These are phyloP conservation scores for Pseudogymnoascus sp. DNA, from an alignment of 2,329 filamentous ascomycete species.

Conservation along the genomic window DNA sequence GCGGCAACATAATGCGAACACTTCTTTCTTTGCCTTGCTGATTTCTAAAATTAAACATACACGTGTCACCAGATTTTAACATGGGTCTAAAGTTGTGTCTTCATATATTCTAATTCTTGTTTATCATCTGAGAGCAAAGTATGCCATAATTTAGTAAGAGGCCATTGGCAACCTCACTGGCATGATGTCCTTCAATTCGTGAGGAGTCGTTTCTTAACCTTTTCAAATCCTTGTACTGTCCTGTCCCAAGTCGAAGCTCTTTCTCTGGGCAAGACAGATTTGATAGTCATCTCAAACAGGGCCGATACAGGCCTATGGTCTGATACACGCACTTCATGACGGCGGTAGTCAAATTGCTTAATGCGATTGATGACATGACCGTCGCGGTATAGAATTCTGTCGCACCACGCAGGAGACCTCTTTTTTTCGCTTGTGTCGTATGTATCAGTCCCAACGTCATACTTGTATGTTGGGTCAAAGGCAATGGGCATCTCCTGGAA, in stretches of 20 bases:
- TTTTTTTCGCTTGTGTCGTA: constrained; percentile 96
- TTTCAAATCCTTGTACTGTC: constrained; percentile 67
- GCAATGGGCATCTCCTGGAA: constrained; percentile 88
- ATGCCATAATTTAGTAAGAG: constrained; percentile 4
- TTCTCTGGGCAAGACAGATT: constrained; percentile 64
- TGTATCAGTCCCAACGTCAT: constrained; percentile 87
- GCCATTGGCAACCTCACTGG: not conserved
- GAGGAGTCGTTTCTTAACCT: constrained; percentile 46
- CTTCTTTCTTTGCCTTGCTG: not conserved
- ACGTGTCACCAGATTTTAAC: not conserved
- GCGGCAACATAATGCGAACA: not conserved
- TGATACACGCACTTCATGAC: constrained; percentile 84
- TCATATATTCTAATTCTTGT: not conserved
- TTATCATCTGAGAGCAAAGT: not conserved
- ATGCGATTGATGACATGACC: constrained; percentile 71
- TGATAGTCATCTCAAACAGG: constrained; percentile 72
- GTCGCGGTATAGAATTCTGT: constrained; percentile 81
- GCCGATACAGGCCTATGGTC: constrained; percentile 92
- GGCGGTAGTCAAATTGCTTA: constrained; percentile 76
- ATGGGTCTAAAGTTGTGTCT: not conserved
- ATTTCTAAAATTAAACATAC: not conserved
- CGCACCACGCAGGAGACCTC: constrained; percentile 91
- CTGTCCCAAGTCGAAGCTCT: constrained; percentile 61
- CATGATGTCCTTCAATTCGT: not conserved
- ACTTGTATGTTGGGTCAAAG: constrained; percentile 96